Percentiles rank a stretch among this genome's conserved stretches.
phyloP scores from a whole-genome alignment of 768 basidiomycete species.

The Pleurotus djamor region DNA sequence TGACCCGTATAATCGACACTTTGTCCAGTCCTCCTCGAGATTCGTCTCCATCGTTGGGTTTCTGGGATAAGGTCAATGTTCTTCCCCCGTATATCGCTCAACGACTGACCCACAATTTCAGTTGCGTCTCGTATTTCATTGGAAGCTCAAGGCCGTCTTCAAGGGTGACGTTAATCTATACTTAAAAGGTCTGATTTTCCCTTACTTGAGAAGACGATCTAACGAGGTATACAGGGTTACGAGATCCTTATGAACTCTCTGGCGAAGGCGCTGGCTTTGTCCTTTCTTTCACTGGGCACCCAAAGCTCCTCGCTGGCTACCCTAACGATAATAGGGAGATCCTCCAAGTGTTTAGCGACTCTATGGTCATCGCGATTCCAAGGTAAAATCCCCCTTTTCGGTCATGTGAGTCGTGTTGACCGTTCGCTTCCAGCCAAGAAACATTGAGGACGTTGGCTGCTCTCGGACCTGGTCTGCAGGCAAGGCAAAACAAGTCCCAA shows the following conservation, averaged over 20 bases:
- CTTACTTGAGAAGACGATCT: background rate
- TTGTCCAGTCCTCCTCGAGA: slow-evolving; percentile 78
- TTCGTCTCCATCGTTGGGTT: slow-evolving; percentile 79
- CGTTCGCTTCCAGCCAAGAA: slow-evolving; percentile 13
- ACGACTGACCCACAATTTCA: slow-evolving; percentile 19
- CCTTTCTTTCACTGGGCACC: slow-evolving; percentile 77
- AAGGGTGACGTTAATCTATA: slow-evolving; percentile 71
- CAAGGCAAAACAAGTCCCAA: slow-evolving; percentile 20
- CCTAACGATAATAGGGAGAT: slow-evolving; percentile 73
- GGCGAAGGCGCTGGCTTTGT: slow-evolving; percentile 85
- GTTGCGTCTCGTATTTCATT: slow-evolving; percentile 82
- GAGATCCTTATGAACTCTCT: slow-evolving; percentile 72
- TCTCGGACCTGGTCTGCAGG: slow-evolving; percentile 4
- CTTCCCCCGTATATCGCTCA: background rate
- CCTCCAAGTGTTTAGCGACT: slow-evolving; percentile 78
- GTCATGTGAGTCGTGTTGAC: background rate
- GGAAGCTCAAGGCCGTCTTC: slow-evolving; percentile 71
- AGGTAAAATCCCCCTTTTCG: slow-evolving; percentile 49
- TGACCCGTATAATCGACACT: slow-evolving; percentile 81
- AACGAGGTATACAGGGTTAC: slow-evolving; percentile 52
- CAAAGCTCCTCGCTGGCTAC: slow-evolving; percentile 67
- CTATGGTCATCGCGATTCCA: slow-evolving; percentile 82
- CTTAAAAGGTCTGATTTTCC: slow-evolving; percentile 67
- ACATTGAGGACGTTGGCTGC: background rate
- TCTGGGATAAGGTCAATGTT: slow-evolving; percentile 85